Evolutionary conservation across 306 rosid species (phyloP).

Genomic region (Vachellia collinsii): DNA sequence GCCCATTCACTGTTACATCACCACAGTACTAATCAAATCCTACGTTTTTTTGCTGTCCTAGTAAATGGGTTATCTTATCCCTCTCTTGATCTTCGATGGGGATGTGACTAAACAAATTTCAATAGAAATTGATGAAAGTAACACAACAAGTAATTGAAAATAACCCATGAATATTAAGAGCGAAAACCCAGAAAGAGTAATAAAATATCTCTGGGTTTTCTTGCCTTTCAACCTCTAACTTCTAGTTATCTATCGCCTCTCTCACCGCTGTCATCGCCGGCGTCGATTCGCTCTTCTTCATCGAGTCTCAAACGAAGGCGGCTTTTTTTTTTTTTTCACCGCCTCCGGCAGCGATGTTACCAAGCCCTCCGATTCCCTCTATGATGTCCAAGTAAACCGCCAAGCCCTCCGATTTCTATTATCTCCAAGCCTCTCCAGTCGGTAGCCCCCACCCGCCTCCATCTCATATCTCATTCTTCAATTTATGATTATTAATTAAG

Average conservation of each 20-base stretch:
- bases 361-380: too few species aligned
- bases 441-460: too few species aligned
- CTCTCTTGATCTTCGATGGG: constrained; percentile 61
- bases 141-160: constrained; percentile 41
- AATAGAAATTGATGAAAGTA: constrained; percentile 48
- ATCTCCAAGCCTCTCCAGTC: too few species aligned
- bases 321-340: too few species aligned
- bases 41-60: constrained; percentile 80
- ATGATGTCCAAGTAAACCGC: too few species aligned
- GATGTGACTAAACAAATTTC: constrained; percentile 56
- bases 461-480: too few species aligned
- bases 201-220: constrained; percentile 27
- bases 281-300: not conserved
- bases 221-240: constrained; percentile 15
- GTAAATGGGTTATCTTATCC: constrained; percentile 68
- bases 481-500: too few species aligned
- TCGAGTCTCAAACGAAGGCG: not conserved
- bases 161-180: constrained; percentile 53
- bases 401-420: too few species aligned
- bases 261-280: not conserved
- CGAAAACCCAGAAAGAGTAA: constrained; percentile 32
- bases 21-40: constrained; percentile 87
- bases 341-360: too few species aligned
- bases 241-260: not conserved
- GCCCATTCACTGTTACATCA: constrained; percentile 77